Percentiles rank a stretch among this genome's conserved stretches.
Conservation (phyloP, 2,329 filamentous ascomycete genomes). For the Colletotrichum agaves region DNA sequence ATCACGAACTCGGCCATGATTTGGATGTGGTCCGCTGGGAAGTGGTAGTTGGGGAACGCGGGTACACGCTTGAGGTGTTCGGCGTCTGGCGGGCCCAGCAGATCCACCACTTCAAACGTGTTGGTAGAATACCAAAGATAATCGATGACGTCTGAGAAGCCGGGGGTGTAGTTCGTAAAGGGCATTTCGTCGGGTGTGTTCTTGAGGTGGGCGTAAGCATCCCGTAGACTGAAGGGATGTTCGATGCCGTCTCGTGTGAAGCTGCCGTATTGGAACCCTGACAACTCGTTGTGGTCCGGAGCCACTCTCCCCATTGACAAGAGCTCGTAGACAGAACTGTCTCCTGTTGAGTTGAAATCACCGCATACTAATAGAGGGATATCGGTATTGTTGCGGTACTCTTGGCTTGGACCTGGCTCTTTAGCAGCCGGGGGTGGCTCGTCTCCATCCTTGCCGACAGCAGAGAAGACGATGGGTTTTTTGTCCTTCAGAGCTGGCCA, state of each 20-base stretch:
- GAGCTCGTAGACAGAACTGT: slow-evolving; percentile 92
- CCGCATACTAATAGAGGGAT: slow-evolving; percentile 93
- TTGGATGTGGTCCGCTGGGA: slow-evolving; percentile 91
- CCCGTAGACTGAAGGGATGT: slow-evolving; percentile 94
- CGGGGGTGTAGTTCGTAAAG: slow-evolving; percentile 97
- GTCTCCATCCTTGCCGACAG: slow-evolving; percentile 52
- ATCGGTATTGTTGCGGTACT: slow-evolving; percentile 86
- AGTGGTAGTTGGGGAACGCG: slow-evolving; percentile 93
- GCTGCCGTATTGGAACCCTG: slow-evolving; percentile 86
- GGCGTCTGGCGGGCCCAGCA: slow-evolving; percentile 88
- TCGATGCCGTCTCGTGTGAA: slow-evolving; percentile 93
- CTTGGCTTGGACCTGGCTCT: slow-evolving; percentile 82
- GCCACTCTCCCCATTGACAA: slow-evolving; percentile 83
- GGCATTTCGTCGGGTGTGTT: slow-evolving; percentile 85
- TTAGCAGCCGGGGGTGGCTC: slow-evolving; percentile 65
- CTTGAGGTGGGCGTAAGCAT: slow-evolving; percentile 84
- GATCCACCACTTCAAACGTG: slow-evolving; percentile 81
- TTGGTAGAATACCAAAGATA: slow-evolving; percentile 99
- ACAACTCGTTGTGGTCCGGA: slow-evolving; percentile 83
- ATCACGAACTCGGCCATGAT: slow-evolving; percentile 90
- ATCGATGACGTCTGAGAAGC: slow-evolving; percentile 92
- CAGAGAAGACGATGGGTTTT: slow-evolving; percentile 60
- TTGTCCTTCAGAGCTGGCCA: slow-evolving; percentile 87
- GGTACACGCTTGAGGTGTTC: slow-evolving; percentile 88
- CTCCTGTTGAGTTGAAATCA: slow-evolving; percentile 91